Percentiles rank a stretch among this genome's conserved stretches.
These are phyloP conservation scores for Hygrophorus russula DNA, from an alignment of 768 basidiomycete genomes.

Conservation along the genomic window DNA sequence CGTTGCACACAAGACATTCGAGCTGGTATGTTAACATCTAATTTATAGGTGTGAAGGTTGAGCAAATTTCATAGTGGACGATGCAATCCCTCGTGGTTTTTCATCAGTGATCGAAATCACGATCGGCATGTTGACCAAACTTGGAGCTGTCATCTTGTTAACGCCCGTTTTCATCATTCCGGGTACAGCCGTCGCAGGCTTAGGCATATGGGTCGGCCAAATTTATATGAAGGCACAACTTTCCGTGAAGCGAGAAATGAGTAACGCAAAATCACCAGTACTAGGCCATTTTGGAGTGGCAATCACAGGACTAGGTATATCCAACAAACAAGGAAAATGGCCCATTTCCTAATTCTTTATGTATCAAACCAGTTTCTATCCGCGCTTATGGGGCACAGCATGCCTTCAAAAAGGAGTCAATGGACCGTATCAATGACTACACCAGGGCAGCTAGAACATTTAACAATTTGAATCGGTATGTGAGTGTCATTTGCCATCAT, in stretches of 20 bases:
- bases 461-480: conserved; percentile 37
- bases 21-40: conserved; percentile 24
- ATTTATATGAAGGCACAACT: conserved; percentile 36
- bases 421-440: conserved; percentile 44
- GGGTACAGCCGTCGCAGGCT: conserved; percentile 25
- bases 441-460: conserved; percentile 33
- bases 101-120: conserved; percentile 18
- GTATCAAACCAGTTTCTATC: conserved; percentile 45
- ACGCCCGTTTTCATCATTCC: conserved; percentile 37
- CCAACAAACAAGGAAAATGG: no score
- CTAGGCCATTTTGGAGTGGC: conserved; percentile 37
- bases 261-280: conserved; percentile 25
- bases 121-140: conserved; percentile 26
- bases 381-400: conserved; percentile 55
- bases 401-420: conserved; percentile 30
- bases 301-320: conserved; percentile 49
- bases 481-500: no score
- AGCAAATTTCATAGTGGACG: no score
- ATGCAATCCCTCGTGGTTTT: conserved; percentile 18
- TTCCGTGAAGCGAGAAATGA: conserved; percentile 37
- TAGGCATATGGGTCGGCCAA: conserved; percentile 33
- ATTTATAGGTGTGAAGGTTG: conserved; percentile 19
- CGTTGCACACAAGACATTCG: conserved; percentile 60
- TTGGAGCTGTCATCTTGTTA: conserved; percentile 31
- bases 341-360: no score